phyloP scores from a whole-genome alignment of 1,139 yeast species.

The Blastobotrys proliferans region DNA sequence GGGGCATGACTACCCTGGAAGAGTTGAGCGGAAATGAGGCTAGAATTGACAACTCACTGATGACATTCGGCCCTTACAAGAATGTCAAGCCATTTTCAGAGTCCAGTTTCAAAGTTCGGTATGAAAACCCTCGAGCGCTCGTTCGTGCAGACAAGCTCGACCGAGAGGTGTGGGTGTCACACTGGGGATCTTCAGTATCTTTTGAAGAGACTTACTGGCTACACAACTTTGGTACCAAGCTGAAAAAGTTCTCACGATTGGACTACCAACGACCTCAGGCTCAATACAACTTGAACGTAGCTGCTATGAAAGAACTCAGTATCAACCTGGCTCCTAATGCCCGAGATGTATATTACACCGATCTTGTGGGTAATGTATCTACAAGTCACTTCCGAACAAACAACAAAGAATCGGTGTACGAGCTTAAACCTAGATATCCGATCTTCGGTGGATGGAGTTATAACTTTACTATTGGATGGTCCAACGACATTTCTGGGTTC shows the following conservation, averaged over 20 bases:
- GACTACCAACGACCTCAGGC: slow-evolving; percentile 56
- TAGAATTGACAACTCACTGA: slow-evolving; percentile 37
- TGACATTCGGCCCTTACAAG: slow-evolving; percentile 57
- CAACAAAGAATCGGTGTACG: slow-evolving; percentile 42
- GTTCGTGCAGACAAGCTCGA: slow-evolving; percentile 54
- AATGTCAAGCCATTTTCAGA: slow-evolving; percentile 46
- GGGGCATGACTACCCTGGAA: slow-evolving; percentile 21
- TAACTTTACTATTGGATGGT: slow-evolving; percentile 94
- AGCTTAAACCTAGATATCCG: slow-evolving; percentile 85
- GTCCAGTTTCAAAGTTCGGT: slow-evolving; percentile 52
- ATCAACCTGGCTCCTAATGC: slow-evolving; percentile 52
- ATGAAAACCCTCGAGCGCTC: slow-evolving; percentile 65
- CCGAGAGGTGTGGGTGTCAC: slow-evolving; percentile 82
- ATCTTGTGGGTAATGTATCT: slow-evolving; percentile 92
- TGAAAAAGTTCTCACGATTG: slow-evolving; percentile 68
- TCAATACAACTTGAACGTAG: slow-evolving; percentile 30
- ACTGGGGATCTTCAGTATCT: slow-evolving; percentile 60
- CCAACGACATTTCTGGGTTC: slow-evolving; percentile 51
- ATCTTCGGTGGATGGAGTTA: slow-evolving; percentile 95
- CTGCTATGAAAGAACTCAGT: slow-evolving; percentile 40
- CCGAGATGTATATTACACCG: slow-evolving; percentile 71
- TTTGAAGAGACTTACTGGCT: slow-evolving; percentile 84
- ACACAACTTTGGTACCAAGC: slow-evolving; percentile 67
- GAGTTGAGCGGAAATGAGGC: slow-evolving; percentile 13
- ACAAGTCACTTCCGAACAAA: slow-evolving; percentile 52